Base-by-base conservation (phyloP, 805 yeast species). In the Ogataea haglerorum region DNA sequence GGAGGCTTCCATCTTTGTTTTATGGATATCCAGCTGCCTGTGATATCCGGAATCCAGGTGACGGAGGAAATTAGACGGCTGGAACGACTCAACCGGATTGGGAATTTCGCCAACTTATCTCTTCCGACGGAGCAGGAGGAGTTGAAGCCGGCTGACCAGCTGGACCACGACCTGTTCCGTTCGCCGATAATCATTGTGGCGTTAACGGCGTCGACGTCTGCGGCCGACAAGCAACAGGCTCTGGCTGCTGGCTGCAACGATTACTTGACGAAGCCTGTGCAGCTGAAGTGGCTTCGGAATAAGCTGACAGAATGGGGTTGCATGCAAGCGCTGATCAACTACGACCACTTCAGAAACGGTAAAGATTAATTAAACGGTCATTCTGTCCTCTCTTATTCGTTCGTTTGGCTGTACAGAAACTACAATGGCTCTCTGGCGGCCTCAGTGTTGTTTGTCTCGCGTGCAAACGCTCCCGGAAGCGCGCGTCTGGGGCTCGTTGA, bases 101-200 rank as follows among this genome's bases (percentile, higher is more conserved):
- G 96, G 9, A 63, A 80, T 52, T 72, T 60, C 43, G 63, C 61
- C 15, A 50, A 51, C 30, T 34, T 45, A 7, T 45, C 54, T 16
- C 53, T 48, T 27, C 43, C 54, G 2, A 39, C 44, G 17, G 51
- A 46, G 17, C 38, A 41, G 10, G 49, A 45, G 10, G 48, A 43
- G 23, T 31, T 41, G 13, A 35, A 45, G 21, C 51, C 67, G 9
- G 73, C 70, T 8, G 89, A 84, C 48, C 68, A 67, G 29, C 61
- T 87, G 6, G 87, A 85, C 50, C 60, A 75, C 19, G 65, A 69
- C 9, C 63, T 75, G n/a, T 88, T 88, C 63, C 75, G 87, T 48
- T 83, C 95, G 0, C 99, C 99, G 0, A 96, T 95, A n/a, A 93
- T 93, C 42, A 91, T 93, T 38, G 99, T 93, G 15, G 99, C 99